A percentile compares a stretch with the other conserved stretches of the same genome.
Conservation (phyloP, 2,329 filamentous ascomycete species). For the Fusarium newnesense region DNA sequence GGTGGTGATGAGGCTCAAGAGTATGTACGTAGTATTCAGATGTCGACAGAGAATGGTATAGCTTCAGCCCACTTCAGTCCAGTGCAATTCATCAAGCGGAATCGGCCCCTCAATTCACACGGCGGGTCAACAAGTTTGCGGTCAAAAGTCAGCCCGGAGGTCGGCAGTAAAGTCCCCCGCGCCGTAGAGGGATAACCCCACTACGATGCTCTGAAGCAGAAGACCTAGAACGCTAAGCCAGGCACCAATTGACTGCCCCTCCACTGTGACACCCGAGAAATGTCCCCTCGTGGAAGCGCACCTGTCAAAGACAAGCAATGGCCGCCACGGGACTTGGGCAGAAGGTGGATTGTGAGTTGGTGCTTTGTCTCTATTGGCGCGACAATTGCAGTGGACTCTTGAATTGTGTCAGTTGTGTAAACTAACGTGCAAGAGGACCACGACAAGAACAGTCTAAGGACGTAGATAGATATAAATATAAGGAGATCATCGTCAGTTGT, state of each 20-base stretch:
- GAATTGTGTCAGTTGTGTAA: not conserved
- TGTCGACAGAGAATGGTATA: constrained; percentile 12
- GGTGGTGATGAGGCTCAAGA: constrained; percentile 15
- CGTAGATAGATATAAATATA: constrained; percentile 10
- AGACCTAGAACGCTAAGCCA: constrained; percentile 14
- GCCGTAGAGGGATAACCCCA: constrained; percentile 7
- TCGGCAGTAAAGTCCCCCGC: constrained; percentile 21
- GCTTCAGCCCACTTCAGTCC: constrained; percentile 22
- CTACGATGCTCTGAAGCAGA: not conserved
- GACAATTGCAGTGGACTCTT: constrained; percentile 28
- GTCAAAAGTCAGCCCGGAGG: constrained; percentile 13
- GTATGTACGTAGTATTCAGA: not conserved
- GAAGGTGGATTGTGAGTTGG: constrained; percentile 5
- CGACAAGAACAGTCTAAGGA: not conserved
- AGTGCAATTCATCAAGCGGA: constrained; percentile 1
- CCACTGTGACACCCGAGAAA: constrained; percentile 27
- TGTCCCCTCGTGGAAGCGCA: constrained; percentile 31
- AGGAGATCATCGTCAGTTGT: not conserved
- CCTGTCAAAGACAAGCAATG: constrained; percentile 40
- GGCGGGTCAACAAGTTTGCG: constrained; percentile 23
- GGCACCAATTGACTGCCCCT: constrained; percentile 18
- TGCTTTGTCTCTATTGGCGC: constrained; percentile 37
- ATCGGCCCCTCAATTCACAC: constrained; percentile 24
- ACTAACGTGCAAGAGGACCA: constrained; percentile 13
- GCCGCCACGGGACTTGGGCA: constrained; percentile 29